These are phyloP conservation scores for Ogataea henricii DNA, from an alignment of 805 yeast species.

Conservation along the genomic window DNA sequence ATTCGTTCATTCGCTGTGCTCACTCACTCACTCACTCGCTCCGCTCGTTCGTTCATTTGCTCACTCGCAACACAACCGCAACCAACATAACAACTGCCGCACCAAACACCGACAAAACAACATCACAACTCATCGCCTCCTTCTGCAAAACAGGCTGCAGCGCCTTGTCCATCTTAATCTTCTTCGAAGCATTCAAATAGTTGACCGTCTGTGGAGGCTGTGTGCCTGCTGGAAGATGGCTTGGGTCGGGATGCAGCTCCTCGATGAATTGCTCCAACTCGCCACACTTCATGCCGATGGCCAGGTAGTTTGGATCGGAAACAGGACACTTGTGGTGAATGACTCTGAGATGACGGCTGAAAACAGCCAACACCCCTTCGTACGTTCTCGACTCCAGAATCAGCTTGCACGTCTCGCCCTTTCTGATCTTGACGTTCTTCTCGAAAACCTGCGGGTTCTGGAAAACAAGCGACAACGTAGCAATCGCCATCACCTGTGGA, in stretches of 20 bases:
- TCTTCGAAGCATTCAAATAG: constrained; percentile 48
- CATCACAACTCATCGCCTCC: constrained; percentile 22
- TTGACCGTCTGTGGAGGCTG: constrained; percentile 47
- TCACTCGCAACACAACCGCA: background rate
- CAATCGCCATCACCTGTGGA: constrained; percentile 99
- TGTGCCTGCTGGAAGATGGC: constrained; percentile 57
- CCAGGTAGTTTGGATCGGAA: constrained; percentile 81
- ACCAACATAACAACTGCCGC: constrained; percentile 22
- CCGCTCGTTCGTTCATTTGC: no score
- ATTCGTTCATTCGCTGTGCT: no score
- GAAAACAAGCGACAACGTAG: constrained; percentile 84
- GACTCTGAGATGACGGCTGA: constrained; percentile 67
- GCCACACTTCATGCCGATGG: constrained; percentile 82
- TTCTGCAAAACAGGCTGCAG: constrained; percentile 16
- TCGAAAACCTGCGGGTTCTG: constrained; percentile 75
- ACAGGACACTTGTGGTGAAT: constrained; percentile 82
- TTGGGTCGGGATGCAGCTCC: constrained; percentile 59
- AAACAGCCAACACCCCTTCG: constrained; percentile 73
- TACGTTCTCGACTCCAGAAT: constrained; percentile 74
- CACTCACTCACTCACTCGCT: no score
- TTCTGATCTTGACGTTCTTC: constrained; percentile 80
- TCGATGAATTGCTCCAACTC: constrained; percentile 89
- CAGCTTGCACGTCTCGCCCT: constrained; percentile 79
- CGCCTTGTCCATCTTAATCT: constrained; percentile 39
- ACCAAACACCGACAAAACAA: constrained; percentile 21